phyloP scores from a whole-genome alignment of 1,284 basidiomycete genomes.

The Irpex sp. region DNA sequence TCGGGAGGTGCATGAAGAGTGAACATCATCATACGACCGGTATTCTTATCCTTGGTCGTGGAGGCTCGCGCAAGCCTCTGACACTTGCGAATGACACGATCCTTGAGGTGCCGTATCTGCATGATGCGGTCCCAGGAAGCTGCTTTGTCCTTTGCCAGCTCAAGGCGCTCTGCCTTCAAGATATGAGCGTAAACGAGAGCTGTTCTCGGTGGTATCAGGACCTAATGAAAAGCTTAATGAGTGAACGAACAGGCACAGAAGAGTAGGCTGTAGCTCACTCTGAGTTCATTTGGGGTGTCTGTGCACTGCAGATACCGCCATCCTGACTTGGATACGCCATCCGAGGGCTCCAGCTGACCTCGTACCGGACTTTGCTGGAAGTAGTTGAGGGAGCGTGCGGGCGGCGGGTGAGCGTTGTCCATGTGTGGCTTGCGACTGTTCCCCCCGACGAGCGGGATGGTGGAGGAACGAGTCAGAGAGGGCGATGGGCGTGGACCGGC shows the following conservation, averaged over 20 bases:
- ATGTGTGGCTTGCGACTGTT: slow-evolving; percentile 12
- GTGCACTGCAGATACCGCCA: slow-evolving; percentile 73
- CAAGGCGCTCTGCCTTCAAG: slow-evolving; percentile 53
- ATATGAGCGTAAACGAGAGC: slow-evolving; percentile 64
- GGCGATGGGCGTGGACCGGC: neutral
- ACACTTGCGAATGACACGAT: slow-evolving; percentile 76
- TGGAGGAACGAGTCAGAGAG: slow-evolving; percentile 9
- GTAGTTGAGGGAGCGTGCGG: slow-evolving; percentile 43
- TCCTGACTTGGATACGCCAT: slow-evolving; percentile 49
- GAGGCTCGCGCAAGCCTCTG: slow-evolving; percentile 48
- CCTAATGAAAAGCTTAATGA: slow-evolving; percentile 32
- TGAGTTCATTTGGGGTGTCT: slow-evolving; percentile 69
- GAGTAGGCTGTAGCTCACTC: slow-evolving; percentile 35
- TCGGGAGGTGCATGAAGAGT: slow-evolving; percentile 64
- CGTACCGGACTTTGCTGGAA: slow-evolving; percentile 61
- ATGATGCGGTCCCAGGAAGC: slow-evolving; percentile 64
- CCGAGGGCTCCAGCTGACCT: slow-evolving; percentile 65
- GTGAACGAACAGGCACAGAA: neutral
- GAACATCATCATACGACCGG: slow-evolving; percentile 46
- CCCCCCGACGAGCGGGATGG: neutral
- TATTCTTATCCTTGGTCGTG: slow-evolving; percentile 32
- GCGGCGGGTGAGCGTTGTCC: slow-evolving; percentile 17
- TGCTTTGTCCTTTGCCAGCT: slow-evolving; percentile 51
- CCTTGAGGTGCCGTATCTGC: slow-evolving; percentile 71
- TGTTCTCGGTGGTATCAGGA: slow-evolving; percentile 68